Evolutionary conservation across 2,329 filamentous ascomycete genomes (phyloP).

Genomic region (Ambrosiella cleistominuta): DNA sequence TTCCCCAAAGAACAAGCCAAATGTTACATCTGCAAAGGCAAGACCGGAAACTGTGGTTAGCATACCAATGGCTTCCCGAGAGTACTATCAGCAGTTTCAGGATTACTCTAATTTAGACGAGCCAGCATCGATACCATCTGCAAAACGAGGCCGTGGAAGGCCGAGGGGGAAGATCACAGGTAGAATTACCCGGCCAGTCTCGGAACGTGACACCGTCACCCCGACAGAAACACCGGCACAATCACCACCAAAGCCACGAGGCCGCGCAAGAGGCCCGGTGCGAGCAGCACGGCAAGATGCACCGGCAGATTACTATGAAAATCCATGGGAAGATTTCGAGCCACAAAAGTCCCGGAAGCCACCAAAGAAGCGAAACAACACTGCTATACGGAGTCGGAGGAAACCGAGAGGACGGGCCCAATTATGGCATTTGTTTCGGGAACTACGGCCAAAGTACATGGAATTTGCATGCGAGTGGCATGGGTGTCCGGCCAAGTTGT

Average conservation of each 20-base stretch:
- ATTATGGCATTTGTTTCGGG: conserved; percentile 22
- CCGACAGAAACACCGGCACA: not conserved
- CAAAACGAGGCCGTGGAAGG: not conserved
- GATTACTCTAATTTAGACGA: not conserved
- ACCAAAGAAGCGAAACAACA: not conserved
- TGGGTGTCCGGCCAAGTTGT: conserved; percentile 40
- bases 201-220: not conserved
- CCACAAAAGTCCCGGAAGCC: not conserved
- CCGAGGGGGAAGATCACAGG: not conserved
- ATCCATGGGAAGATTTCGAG: not conserved
- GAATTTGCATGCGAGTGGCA: conserved; percentile 43
- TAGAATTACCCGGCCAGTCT: not conserved
- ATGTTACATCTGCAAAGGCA: no score
- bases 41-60: not conserved
- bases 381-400: not conserved
- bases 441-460: conserved; percentile 27
- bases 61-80: not conserved
- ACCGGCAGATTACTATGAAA: not conserved
- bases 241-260: not conserved
- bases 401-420: not conserved
- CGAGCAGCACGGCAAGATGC: not conserved
- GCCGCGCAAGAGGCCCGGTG: not conserved
- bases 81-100: not conserved
- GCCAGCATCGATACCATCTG: not conserved
- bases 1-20: no score